Conservation (phyloP, 306 rosid species). For the Vigna unguiculata region DNA sequence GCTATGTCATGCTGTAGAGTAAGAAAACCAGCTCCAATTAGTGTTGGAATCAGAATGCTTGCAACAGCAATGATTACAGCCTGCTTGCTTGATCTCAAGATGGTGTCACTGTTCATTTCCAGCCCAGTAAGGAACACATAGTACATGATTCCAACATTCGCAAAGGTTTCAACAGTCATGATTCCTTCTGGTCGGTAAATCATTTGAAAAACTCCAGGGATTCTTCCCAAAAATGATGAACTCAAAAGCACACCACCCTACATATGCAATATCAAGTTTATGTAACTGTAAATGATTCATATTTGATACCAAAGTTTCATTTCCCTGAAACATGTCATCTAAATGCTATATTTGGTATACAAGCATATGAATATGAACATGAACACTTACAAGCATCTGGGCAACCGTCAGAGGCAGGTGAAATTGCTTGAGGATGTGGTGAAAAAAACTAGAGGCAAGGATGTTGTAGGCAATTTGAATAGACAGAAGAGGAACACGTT, state of each 20-base stretch:
- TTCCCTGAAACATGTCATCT: background rate
- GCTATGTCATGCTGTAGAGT: background rate
- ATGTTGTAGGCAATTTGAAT: constrained; percentile 37
- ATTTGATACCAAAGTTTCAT: background rate
- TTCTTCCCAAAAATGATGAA: background rate
- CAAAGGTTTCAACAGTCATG: constrained; percentile 29
- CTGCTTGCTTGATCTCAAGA: constrained; percentile 33
- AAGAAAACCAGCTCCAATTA: constrained; percentile 34
- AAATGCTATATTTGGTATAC: background rate
- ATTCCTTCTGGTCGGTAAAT: background rate
- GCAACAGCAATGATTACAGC: constrained; percentile 33
- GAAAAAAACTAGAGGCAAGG: constrained; percentile 1
- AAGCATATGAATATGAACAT: background rate
- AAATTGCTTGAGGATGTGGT: constrained; percentile 5
- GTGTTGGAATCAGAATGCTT: constrained; percentile 41
- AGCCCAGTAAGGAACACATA: constrained; percentile 49
- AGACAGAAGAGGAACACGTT: constrained; percentile 35
- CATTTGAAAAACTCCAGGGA: background rate
- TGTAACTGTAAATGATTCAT: background rate
- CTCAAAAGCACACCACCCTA: constrained; percentile 40
- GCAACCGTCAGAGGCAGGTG: constrained; percentile 26
- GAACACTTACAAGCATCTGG: constrained; percentile 38
- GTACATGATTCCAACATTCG: constrained; percentile 36
- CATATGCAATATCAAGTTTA: background rate
- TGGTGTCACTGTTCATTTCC: constrained; percentile 45